Evolutionary conservation across 2,329 filamentous ascomycete species (phyloP).

Genomic region (Curvularia sp.): DNA sequence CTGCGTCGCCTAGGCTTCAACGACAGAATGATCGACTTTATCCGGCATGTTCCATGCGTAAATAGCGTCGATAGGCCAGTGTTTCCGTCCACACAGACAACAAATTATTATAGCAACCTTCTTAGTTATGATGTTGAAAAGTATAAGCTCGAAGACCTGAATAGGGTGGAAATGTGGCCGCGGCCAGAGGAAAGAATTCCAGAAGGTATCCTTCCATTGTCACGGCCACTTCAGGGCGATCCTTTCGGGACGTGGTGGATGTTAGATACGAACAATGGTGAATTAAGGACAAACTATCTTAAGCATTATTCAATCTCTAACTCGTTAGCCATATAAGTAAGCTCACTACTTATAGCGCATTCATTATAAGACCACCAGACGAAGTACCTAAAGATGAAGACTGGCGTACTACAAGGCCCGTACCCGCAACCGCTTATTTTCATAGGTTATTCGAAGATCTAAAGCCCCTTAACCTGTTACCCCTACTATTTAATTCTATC

Average conservation of each 20-base stretch:
- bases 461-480: neutral
- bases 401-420: neutral
- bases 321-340: too few relatives aligned
- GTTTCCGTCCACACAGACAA: neutral
- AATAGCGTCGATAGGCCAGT: neutral
- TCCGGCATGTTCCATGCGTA: neutral
- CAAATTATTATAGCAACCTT: neutral
- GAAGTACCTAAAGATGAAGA: conserved; percentile 3
- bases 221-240: too few relatives aligned
- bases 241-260: too few relatives aligned
- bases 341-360: too few relatives aligned
- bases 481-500: neutral
- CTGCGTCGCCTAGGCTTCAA: conserved; percentile 1
- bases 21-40: neutral
- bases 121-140: neutral
- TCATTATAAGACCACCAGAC: too few relatives aligned
- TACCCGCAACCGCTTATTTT: neutral
- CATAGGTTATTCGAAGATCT: neutral
- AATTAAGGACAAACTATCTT: too few relatives aligned
- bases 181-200: too few relatives aligned
- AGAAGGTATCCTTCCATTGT: too few relatives aligned
- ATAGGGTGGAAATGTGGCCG: neutral
- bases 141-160: neutral
- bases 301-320: too few relatives aligned
- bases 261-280: too few relatives aligned